Evolutionary conservation across 2,329 filamentous ascomycete species (phyloP).

Genomic region (Pleomassaria siparia): DNA sequence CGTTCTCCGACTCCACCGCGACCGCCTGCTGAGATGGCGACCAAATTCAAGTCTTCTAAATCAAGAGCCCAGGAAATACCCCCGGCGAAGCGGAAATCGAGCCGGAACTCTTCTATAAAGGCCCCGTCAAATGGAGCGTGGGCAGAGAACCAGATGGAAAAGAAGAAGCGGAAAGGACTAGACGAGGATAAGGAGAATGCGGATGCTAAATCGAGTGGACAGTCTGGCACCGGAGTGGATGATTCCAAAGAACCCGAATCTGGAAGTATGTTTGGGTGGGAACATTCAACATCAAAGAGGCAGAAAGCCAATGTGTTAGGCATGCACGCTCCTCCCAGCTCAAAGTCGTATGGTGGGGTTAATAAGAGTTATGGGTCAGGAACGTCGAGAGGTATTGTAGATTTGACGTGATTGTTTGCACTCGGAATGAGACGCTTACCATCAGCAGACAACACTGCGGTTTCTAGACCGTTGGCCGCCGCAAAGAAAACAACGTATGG

Average conservation of each 20-base stretch:
- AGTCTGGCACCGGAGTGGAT: constrained; percentile 4
- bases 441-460: not conserved
- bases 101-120: not conserved
- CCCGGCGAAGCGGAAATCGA: not conserved
- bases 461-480: not conserved
- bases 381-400: not conserved
- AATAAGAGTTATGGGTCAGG: not conserved
- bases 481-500: not conserved
- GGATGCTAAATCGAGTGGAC: not conserved
- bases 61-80: not conserved
- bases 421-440: not conserved
- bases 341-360: not conserved
- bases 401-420: not conserved
- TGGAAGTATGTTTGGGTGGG: not conserved
- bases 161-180: not conserved
- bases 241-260: not conserved
- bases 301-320: not conserved
- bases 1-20: not conserved
- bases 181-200: not conserved
- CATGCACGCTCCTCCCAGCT: constrained; percentile 3
- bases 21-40: not conserved
- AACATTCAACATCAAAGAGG: not conserved
- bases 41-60: not conserved
- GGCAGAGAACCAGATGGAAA: not conserved
- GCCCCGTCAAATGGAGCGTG: not conserved